Conservation (phyloP, 768 basidiomycete genomes). For the Boletus subcaerulescens region DNA sequence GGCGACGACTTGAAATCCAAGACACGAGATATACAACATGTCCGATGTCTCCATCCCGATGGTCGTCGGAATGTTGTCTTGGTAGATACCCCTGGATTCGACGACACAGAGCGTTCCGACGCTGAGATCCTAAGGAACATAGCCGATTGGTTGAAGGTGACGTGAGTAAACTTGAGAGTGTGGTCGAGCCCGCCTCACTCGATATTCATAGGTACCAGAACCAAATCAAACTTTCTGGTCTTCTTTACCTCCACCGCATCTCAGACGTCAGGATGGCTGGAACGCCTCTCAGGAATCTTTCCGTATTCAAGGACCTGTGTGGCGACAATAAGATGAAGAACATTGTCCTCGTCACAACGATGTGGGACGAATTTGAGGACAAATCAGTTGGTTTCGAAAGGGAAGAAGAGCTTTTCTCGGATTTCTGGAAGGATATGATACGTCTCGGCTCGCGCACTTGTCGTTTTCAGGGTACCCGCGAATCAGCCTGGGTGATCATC, state of each 20-base stretch:
- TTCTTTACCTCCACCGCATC: no score
- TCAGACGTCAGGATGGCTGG: neutral
- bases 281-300: slow-evolving; percentile 1
- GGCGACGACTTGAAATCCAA: slow-evolving; percentile 4
- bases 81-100: slow-evolving; percentile 19
- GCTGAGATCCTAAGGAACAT: slow-evolving; percentile 7
- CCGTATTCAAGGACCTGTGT: slow-evolving; percentile 7
- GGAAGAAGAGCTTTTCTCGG: no score
- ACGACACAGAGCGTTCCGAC: slow-evolving; percentile 13
- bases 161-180: slow-evolving; percentile 2
- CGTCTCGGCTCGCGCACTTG: no score
- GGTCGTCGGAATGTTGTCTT: slow-evolving; percentile 12
- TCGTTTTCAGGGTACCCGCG: no score
- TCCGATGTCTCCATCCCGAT: slow-evolving; percentile 16
- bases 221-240: no score
- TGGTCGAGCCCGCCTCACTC: neutral
- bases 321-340: slow-evolving; percentile 10
- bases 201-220: neutral
- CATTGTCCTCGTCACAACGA: slow-evolving; percentile 19
- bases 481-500: slow-evolving; percentile 1
- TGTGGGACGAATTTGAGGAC: neutral
- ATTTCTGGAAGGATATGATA: no score
- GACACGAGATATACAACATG: slow-evolving; percentile 4
- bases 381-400: no score
- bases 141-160: slow-evolving; percentile 14